These are phyloP conservation scores for Punica granatum DNA, from an alignment of 345 rosid species.

Conservation along the genomic window DNA sequence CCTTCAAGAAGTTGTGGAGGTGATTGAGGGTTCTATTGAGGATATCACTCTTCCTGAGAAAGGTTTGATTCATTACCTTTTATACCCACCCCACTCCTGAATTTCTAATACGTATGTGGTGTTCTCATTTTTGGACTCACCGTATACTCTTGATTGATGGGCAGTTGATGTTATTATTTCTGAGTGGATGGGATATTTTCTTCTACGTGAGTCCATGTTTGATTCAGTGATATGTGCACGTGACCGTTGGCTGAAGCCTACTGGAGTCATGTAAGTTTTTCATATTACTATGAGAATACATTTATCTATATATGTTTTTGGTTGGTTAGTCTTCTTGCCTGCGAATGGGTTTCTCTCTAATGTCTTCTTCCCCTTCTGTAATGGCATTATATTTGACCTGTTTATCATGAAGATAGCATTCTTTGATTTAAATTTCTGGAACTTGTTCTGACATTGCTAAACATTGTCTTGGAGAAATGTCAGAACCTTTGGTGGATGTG, in stretches of 20 bases:
- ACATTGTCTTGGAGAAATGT: not conserved
- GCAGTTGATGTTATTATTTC: constrained; percentile 98
- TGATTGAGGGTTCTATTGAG: constrained; percentile 82
- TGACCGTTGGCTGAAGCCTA: constrained; percentile 91
- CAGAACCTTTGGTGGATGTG: not conserved
- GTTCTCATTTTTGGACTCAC: not conserved
- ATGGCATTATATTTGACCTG: not conserved
- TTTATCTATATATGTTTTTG: not conserved
- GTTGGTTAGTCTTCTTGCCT: not conserved
- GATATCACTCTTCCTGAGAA: constrained; percentile 80
- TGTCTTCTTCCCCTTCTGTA: not conserved
- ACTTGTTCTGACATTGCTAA: not conserved
- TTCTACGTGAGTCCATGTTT: constrained; percentile 94
- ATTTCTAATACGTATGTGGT: not conserved
- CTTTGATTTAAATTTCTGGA: not conserved
- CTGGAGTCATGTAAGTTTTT: constrained; percentile 79
- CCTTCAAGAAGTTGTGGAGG: constrained; percentile 67
- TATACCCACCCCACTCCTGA: not conserved
- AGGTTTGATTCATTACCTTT: constrained; percentile 35
- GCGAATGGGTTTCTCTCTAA: not conserved
- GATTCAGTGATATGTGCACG: constrained; percentile 98
- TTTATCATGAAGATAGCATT: not conserved
- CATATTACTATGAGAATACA: not conserved
- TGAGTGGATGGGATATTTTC: constrained; percentile 99
- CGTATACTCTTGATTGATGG: constrained; percentile 11